Evolutionary conservation across 768 basidiomycete species (phyloP).

Genomic region (Suillus discolor): DNA sequence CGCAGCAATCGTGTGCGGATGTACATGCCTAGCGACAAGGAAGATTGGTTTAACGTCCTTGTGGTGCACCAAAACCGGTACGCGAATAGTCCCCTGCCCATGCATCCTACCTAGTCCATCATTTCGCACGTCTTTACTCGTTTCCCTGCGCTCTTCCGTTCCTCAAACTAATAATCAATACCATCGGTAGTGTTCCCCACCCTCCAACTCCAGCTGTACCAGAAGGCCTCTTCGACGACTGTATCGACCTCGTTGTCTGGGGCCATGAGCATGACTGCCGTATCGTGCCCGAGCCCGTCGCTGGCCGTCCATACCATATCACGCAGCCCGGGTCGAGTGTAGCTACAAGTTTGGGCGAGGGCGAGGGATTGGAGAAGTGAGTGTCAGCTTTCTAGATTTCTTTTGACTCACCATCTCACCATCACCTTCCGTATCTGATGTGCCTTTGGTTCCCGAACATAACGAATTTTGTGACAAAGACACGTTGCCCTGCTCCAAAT

Average conservation of each 20-base stretch:
- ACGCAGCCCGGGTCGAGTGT: slow-evolving; percentile 95
- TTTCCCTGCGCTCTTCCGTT: not conserved
- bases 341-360: slow-evolving; percentile 92
- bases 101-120: not conserved
- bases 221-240: slow-evolving; percentile 97
- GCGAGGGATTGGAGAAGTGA: slow-evolving; percentile 91
- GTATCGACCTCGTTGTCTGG: slow-evolving; percentile 93
- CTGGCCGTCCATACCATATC: slow-evolving; percentile 90
- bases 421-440: not conserved
- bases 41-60: slow-evolving; percentile 94
- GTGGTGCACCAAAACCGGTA: slow-evolving; percentile 96
- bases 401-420: not conserved
- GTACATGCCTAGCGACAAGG: slow-evolving; percentile 92
- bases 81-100: not conserved
- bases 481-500: slow-evolving; percentile 91
- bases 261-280: slow-evolving; percentile 99
- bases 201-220: slow-evolving; percentile 94
- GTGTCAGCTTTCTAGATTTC: slow-evolving; percentile 7
- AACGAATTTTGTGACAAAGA: slow-evolving; percentile 41
- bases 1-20: slow-evolving; percentile 92
- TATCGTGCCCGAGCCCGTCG: slow-evolving; percentile 86
- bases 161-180: not conserved
- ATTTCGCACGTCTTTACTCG: not conserved
- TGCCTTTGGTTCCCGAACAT: not conserved
- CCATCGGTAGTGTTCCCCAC: slow-evolving; percentile 74